phyloP scores from a whole-genome alignment of 164 flowering plant species.

The Liquidambar formosana region DNA sequence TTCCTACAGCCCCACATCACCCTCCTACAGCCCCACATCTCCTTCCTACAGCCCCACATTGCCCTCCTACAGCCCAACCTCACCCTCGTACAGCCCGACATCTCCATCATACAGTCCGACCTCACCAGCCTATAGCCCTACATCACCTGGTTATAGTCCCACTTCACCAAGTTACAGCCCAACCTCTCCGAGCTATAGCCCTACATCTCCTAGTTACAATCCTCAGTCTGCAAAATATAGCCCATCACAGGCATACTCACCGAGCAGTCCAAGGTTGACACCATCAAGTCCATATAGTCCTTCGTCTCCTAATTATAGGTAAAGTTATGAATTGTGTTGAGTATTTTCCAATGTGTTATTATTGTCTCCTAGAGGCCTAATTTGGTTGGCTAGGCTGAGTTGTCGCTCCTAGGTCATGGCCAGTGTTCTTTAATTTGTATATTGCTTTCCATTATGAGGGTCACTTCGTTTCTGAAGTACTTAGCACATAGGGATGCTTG shows the following conservation, averaged over 20 bases:
- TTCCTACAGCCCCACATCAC: slow-evolving; percentile 14
- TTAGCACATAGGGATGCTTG: no score
- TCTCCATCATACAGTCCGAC: slow-evolving; percentile 92
- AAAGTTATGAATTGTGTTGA: slow-evolving; percentile 2
- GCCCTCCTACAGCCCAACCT: slow-evolving; percentile 10
- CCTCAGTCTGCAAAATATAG: slow-evolving; percentile 81
- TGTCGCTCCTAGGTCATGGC: neutral
- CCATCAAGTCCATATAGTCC: slow-evolving; percentile 90
- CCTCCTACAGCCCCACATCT: slow-evolving; percentile 15
- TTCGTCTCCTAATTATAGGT: slow-evolving; percentile 94
- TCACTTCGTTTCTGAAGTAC: no score
- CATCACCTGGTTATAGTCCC: slow-evolving; percentile 87
- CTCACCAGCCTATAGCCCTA: slow-evolving; percentile 84
- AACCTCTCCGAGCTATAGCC: slow-evolving; percentile 79
- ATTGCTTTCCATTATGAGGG: no score
- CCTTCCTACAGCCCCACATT: slow-evolving; percentile 17
- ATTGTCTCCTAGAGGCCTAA: no score
- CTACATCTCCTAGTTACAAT: slow-evolving; percentile 78
- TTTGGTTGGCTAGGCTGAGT: neutral
- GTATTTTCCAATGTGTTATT: neutral
- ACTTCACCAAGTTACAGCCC: slow-evolving; percentile 86
- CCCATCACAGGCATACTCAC: slow-evolving; percentile 86
- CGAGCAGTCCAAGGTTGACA: slow-evolving; percentile 83
- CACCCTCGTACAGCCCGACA: slow-evolving; percentile 11
- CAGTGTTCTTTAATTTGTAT: no score